Evolutionary conservation across 2,329 filamentous ascomycete species (phyloP).

Genomic region (Hypocreales sp.): DNA sequence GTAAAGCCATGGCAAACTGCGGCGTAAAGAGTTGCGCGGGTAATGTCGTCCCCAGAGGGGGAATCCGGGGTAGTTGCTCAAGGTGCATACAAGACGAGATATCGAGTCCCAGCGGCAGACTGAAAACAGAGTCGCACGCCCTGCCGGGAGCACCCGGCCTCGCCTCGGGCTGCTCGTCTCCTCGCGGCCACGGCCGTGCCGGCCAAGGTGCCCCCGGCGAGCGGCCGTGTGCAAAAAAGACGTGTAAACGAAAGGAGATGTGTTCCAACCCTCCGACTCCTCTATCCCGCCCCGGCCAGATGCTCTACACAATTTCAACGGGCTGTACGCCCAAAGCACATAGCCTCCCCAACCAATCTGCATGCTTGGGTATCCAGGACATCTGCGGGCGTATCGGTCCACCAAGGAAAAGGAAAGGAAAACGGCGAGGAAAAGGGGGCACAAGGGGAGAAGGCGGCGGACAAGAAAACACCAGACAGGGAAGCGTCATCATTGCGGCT

Average conservation of each 20-base stretch:
- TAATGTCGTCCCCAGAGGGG: no score
- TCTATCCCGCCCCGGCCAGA: constrained; percentile 21
- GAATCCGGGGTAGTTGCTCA: no score
- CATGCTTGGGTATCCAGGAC: constrained; percentile 21
- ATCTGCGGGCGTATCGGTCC: constrained; percentile 11
- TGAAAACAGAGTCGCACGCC: no score
- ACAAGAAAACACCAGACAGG: background rate
- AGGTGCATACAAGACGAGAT: no score
- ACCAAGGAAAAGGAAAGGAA: constrained; percentile 9
- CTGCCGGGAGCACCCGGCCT: no score
- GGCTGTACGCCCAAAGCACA: constrained; percentile 15
- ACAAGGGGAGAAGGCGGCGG: no score
- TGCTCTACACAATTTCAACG: constrained; percentile 17
- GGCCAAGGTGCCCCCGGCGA: no score
- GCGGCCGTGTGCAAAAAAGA: constrained; percentile 2
- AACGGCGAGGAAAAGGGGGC: no score
- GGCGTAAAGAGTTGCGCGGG: background rate
- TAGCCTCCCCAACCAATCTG: constrained; percentile 17
- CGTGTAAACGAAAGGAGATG: constrained; percentile 5
- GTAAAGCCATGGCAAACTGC: constrained; percentile 2
- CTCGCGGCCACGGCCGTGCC: no score
- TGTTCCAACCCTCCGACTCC: constrained; percentile 17
- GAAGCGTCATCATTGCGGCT: constrained; percentile 17
- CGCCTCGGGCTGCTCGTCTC: no score
- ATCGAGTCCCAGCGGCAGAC: no score